Evolutionary conservation across 106 monocot genomes (phyloP), one percentile per base, ranked within the genome.

Genomic region (Dendrobium chrysotoxum): DNA sequence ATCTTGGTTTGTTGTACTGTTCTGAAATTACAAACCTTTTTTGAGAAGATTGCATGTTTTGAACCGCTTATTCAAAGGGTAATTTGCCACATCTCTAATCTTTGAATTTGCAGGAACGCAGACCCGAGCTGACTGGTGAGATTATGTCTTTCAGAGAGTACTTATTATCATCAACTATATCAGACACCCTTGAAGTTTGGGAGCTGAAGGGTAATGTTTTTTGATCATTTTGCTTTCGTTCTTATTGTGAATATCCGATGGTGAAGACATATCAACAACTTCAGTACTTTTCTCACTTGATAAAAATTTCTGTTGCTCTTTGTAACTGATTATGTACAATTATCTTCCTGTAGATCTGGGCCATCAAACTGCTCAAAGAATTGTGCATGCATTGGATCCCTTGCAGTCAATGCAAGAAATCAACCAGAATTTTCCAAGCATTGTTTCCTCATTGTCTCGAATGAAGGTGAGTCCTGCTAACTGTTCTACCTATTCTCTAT

Each of bases 321-420:
- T 35, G 5, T 44, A 31, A 47, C 66, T 18, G 21, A 47, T 53
- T 47, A n/a, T 77, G 77, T 77, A 50, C 77, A 46, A 11, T 77
- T 77, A 7, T 76, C 64, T 53, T 77, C 54, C 61, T 53, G 70
- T 86, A 97, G 97, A 97, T 83, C 80, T 97, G 83, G 97, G 97
- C 20, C 92, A 97, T 81, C 97, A 97, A 81, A 94, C 97, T 72
- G 89, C 88, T 45, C 97, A 97, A 81, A 94, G 92, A 55, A 92
- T 97, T 79, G 79, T 97, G 71, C 97, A 97, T 83, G 94, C 90
- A 79, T 97, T 88, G 61, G 94, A 97, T 81, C 97, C 97, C 17
- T 86, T 97, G 82, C 92, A 89, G 70, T 85, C 97, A 65, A 97
- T 97, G 94, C 94, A 94, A 73, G 94, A 97, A 86, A 97, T 97